Percentiles rank a stretch among this genome's conserved stretches.
phyloP scores from a whole-genome alignment of 345 rosid species.

The Eucalyptus microcorys region DNA sequence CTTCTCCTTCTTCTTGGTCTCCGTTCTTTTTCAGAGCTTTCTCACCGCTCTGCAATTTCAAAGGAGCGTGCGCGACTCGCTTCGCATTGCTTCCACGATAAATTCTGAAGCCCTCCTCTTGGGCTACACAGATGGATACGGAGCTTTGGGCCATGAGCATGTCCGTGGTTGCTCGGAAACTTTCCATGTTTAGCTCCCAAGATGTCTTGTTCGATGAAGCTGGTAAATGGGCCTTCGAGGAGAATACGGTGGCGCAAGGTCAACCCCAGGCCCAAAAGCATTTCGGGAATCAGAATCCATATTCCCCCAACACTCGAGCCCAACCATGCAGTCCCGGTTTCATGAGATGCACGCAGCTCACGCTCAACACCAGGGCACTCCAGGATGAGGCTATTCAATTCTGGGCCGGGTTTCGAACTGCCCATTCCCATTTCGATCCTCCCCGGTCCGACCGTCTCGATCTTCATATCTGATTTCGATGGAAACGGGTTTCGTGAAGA shows the following conservation, averaged over 20 bases:
- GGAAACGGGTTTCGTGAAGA: not conserved
- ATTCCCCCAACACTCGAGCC: not conserved
- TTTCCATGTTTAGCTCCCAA: not conserved
- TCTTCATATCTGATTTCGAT: not conserved
- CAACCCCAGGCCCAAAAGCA: not conserved
- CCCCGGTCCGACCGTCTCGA: not conserved
- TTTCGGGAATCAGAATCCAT: not conserved
- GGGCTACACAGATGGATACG: not conserved
- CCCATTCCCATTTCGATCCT: not conserved
- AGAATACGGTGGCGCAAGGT: not conserved
- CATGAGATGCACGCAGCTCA: rapidly evolving
- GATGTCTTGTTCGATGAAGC: not conserved
- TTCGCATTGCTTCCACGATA: not conserved
- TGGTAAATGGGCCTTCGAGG: not conserved
- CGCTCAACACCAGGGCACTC: not conserved
- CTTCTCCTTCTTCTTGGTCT: not conserved
- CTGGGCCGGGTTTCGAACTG: not conserved
- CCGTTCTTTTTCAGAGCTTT: not conserved
- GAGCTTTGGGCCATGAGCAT: not conserved
- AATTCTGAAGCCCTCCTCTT: not conserved
- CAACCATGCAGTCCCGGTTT: not conserved
- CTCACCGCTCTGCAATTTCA: not conserved
- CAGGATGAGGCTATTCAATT: not conserved
- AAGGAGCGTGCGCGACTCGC: not conserved
- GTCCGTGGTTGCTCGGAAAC: not conserved